Evolutionary conservation across 2,329 filamentous ascomycete genomes (phyloP), one percentile per base, ranked within the genome.

Genomic region (Escovopsis sp.): DNA sequence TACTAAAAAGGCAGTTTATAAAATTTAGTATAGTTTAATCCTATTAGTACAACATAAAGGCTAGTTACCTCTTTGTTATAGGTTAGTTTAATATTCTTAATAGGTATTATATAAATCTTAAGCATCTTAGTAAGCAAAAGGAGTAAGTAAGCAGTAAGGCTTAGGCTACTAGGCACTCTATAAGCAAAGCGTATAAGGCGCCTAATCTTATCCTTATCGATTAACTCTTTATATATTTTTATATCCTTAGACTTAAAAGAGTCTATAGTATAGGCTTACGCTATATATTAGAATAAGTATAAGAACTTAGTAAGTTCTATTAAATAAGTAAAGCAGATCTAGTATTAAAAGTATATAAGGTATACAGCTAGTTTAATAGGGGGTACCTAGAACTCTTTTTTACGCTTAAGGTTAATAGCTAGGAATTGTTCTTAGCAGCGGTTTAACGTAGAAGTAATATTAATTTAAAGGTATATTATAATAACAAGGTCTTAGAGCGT

Each of bases 401-500:
- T 15, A 7, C 18, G 27, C 14, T 28, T 28, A 27, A 29, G 9
- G n/a, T n/a, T n/a, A n/a, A n/a, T n/a, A n/a, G n/a, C n/a, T n/a
- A n/a, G n/a, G n/a, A n/a, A n/a, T 29, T 27, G 15, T 35, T 21
- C 17, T 27, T 10, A 35, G 10, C 15, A 16, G 19, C 9, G 13
- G 10, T n/a, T 37, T 17, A 27, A 28, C 16, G 29, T 7, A 18
- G 29, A 21, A 28, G 29, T 17, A 5, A 27, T 4, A 28, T 28
- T 28, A 28, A 35, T 35, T 21, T 35, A 35, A 35, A 30, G 23
- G 33, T 31, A 19, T 29, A 38, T 38, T 31, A 35, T 17, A 27
- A 27, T 27, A 27, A 27, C 13, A 27, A 27, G 9, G 8, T 27
- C 13, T 8, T 35, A 21, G 15, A n/a, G n/a, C n/a, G n/a, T n/a